Conservation (phyloP, 1,284 basidiomycete genomes). For the Leccinum cinnamomeum region DNA sequence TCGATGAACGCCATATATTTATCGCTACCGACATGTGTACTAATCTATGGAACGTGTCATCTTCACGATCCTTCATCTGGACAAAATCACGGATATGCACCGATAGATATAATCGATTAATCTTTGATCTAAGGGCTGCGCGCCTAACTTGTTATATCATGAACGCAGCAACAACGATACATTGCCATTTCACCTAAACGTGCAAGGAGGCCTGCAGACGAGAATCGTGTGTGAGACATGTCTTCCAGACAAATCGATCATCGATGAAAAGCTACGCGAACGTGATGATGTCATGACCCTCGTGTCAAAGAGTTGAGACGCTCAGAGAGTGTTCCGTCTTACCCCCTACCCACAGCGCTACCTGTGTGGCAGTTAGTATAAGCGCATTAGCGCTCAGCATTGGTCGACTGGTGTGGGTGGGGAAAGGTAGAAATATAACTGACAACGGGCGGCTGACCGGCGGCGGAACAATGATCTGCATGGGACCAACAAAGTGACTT, state of each 20-base stretch:
- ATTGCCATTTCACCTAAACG: background rate
- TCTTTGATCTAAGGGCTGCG: background rate
- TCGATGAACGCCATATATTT: background rate
- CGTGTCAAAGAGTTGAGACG: background rate
- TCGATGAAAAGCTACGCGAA: background rate
- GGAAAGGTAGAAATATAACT: background rate
- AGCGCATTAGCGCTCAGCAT: background rate
- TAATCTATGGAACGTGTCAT: background rate
- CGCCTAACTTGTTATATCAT: slow-evolving; percentile 10
- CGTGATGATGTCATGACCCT: background rate
- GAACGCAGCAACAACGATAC: background rate
- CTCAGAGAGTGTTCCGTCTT: background rate
- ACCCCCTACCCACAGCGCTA: background rate
- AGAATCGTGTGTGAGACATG: background rate
- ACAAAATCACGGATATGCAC: background rate
- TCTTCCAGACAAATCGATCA: background rate
- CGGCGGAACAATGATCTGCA: background rate
- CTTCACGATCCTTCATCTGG: background rate
- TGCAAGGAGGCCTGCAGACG: background rate
- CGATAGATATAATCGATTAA: background rate
- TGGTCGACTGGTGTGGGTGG: background rate
- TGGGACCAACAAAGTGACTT: background rate
- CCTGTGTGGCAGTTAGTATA: background rate
- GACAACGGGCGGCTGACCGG: background rate
- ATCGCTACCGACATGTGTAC: background rate